Conservation (phyloP, 139 green algal genomes). For the Coelastrella sp. region DNA sequence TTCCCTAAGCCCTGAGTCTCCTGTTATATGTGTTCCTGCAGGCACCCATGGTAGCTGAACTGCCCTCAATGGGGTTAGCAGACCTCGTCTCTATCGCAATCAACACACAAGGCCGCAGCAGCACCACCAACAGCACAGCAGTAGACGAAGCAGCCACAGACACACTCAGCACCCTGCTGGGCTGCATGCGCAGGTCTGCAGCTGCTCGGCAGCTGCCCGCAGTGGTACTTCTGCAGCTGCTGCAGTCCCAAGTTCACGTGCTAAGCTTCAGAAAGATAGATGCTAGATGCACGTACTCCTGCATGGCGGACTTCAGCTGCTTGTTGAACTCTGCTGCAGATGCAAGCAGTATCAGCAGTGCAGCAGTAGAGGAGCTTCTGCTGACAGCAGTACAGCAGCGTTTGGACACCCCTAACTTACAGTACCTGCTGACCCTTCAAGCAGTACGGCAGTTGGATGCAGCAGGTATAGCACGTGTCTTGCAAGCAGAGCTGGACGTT, state of each 20-base stretch:
- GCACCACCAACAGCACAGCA: not conserved
- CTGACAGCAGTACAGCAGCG: not conserved
- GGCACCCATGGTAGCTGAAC: not conserved
- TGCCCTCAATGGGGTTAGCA: not conserved
- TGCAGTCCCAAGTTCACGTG: not conserved
- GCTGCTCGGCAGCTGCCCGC: not conserved
- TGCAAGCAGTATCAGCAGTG: not conserved
- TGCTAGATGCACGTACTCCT: not conserved
- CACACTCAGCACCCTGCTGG: not conserved
- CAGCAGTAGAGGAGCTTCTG: not conserved
- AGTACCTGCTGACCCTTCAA: not conserved
- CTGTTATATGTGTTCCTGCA: not conserved
- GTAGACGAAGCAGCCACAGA: not conserved
- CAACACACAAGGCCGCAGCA: not conserved
- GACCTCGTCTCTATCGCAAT: not conserved
- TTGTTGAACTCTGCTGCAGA: not conserved
- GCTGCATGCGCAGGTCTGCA: not conserved
- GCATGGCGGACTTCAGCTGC: not conserved
- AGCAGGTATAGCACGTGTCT: not conserved
- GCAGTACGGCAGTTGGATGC: not conserved
- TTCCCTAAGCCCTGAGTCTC: not conserved
- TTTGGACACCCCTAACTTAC: not conserved
- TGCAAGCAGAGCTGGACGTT: not conserved
- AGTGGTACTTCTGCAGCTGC: not conserved
- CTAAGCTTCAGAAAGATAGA: not conserved